Evolutionary conservation across 352 stramenopile genomes (phyloP).

Genomic region (Blastocystis sp.): DNA sequence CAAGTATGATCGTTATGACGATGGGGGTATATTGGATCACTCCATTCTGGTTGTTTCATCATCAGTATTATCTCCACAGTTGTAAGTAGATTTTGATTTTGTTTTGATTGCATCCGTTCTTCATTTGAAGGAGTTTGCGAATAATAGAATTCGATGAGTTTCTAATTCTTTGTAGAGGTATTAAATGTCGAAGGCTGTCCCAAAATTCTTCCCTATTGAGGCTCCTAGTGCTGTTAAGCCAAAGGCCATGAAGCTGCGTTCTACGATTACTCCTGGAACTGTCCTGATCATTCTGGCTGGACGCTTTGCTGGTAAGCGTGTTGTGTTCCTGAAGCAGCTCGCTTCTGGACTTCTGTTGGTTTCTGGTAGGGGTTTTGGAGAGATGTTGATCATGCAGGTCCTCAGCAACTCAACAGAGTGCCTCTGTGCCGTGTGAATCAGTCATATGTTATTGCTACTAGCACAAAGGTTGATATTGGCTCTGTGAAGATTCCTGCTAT

Average conservation of each 20-base stretch:
- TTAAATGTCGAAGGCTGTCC: conserved; percentile 52
- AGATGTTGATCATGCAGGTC: conserved; percentile 70
- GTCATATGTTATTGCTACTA: conserved; percentile 96
- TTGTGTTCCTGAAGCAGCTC: conserved; percentile 95
- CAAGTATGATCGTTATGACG: not conserved
- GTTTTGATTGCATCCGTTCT: not conserved
- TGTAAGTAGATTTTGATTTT: conserved; percentile 8
- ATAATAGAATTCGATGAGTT: not conserved
- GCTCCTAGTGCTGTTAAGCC: conserved; percentile 1
- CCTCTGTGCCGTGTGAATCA: conserved; percentile 94
- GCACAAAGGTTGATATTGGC: conserved; percentile 88
- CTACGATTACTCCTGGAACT: conserved; percentile 88
- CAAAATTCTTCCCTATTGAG: conserved; percentile 41
- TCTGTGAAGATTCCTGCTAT: conserved; percentile 79
- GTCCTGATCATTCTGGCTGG: conserved; percentile 92
- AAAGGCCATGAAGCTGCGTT: conserved; percentile 74
- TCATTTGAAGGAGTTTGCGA: not conserved
- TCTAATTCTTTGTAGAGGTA: conserved; percentile 8
- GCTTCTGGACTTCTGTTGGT: conserved; percentile 74
- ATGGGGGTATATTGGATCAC: not conserved
- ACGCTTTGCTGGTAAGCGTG: conserved; percentile 91
- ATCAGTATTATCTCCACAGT: conserved; percentile 42
- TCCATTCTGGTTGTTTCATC: not conserved
- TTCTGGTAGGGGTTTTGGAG: conserved; percentile 65
- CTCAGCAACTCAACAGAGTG: conserved; percentile 97